Base-by-base conservation (phyloP, 1,139 yeast genomes). In the Nakaseomyces sp. region DNA sequence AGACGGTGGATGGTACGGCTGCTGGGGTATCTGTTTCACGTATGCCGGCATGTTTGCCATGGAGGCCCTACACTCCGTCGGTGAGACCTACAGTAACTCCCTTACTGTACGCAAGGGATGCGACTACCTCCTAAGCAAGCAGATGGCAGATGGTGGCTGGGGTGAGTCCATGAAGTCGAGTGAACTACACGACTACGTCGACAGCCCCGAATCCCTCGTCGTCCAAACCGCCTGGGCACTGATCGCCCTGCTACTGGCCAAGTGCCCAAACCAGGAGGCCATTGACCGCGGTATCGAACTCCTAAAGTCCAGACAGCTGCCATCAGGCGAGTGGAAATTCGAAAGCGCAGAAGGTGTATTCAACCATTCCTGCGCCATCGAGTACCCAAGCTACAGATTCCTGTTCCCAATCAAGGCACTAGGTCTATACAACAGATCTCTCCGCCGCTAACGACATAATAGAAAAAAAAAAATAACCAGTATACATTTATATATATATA, bases 11-110 rank as follows among this genome's bases (percentile, higher is more conserved):
- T 93, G 98, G 97, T 93, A 89, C 61, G 99, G 99, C 1, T 81
- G 89, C 37, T 93, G 99, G 99, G 99, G 98, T 37, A 82, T 93
- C 9, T 93, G 99, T 60, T 88, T 75, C 60, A 86, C 96, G 0
- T 93, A 93, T 65, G 97, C 98, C 0, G 84, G 91, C 1, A 93
- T 93, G 98, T 93, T 93, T 74, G 98, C 99, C 0, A 66, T 91
- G 26, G 99, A 93, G 56, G 97, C 98, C 0, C 70, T 91, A 43
- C 69, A 77, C 33, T 76, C 93, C 2, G 81, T 82, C 20, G 86
- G 82, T 1, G 73, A 73, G 48, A 68, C 63, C 2, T 91, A 87
- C 59, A 60, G 57, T 1, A 86, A 81, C 55, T 77, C 82, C 30
- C 74, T 69, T 5, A 64, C 70, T 2, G 95, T 85, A 6, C 69